Evolutionary conservation across 23 red algal species (phyloP), one percentile per base, ranked within the genome.

Genomic region (Gracilariopsis chorda): DNA sequence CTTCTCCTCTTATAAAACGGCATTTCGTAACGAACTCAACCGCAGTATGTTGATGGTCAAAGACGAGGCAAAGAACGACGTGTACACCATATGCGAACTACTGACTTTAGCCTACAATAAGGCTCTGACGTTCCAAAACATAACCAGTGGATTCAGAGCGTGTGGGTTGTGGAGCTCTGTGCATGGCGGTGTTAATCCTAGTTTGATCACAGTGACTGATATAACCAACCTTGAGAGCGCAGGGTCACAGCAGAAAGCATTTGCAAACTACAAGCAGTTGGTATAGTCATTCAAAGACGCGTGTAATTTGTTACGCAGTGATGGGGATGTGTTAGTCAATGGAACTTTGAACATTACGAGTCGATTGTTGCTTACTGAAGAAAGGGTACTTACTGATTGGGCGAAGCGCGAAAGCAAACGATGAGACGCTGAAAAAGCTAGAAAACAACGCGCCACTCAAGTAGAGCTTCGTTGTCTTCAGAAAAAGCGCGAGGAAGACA

Each of bases 301-400:
- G n/a, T n/a, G n/a, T n/a, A n/a, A n/a, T n/a, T n/a, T n/a, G n/a
- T 51, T 78, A 27, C 72, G 40, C 21, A 51, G 1, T 49, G 72
- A 53, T 78, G 34, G 23, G 23, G 72, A 78, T 33, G 23, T 78
- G 43, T 48, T 49, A 78, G 43, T 51, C 4, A 78, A 32, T 78
- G 72, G 72, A 30, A 43, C 43, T 21, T 46, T 78, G 19, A 78
- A 51, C 48, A 73, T 34, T 23, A 78, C 72, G 19, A 78, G 72
- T 48, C 39, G 72, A 51, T 78, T 78, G 9, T 43, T 78, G 48
- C 72, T 78, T 21, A 51, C 42, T 0, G 43, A 48, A 51, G 19
- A 78, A 0, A 30, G 48, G 32, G 11, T 48, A 48, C 1, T 51
- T 0, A 43, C 37, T n/a, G n/a, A n/a, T n/a, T n/a, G n/a, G n/a